A percentile compares a stretch with the other conserved stretches of the same genome.
Conservation (phyloP, 1,284 basidiomycete species). For the Hypsizygus ulmarius region DNA sequence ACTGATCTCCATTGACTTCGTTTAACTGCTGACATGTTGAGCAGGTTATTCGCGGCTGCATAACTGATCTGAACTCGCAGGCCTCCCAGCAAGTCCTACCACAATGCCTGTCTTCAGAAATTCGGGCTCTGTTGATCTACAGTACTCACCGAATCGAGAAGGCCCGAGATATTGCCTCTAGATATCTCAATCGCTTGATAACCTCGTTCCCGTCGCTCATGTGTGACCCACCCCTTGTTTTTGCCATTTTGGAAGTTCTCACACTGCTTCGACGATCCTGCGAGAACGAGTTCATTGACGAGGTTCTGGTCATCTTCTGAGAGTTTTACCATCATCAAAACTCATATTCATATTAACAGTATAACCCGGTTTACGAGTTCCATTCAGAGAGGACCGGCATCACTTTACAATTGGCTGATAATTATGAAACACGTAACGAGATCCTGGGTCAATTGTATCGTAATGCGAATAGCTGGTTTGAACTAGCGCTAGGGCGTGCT, state of each 20-base stretch:
- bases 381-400: constrained; percentile 76
- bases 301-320: constrained; percentile 51
- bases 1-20: background rate
- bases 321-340: constrained; percentile 6
- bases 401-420: constrained; percentile 82
- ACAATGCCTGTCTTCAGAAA: constrained; percentile 67
- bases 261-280: constrained; percentile 87
- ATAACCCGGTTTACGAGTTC: constrained; percentile 85
- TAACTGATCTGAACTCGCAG: constrained; percentile 66
- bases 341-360: constrained; percentile 44
- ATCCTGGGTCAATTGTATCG: constrained; percentile 76
- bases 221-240: constrained; percentile 87
- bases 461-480: constrained; percentile 82
- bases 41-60: constrained; percentile 73
- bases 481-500: constrained; percentile 80
- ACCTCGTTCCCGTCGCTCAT: constrained; percentile 94
- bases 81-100: constrained; percentile 83
- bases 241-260: constrained; percentile 87
- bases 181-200: constrained; percentile 83
- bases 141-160: constrained; percentile 84
- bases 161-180: constrained; percentile 79
- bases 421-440: constrained; percentile 83
- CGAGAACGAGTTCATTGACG: constrained; percentile 90
- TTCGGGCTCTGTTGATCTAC: constrained; percentile 73
- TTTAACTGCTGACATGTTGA: constrained; percentile 10